phyloP scores from a whole-genome alignment of 2,329 filamentous ascomycete species.

The Balansia obtecta region DNA sequence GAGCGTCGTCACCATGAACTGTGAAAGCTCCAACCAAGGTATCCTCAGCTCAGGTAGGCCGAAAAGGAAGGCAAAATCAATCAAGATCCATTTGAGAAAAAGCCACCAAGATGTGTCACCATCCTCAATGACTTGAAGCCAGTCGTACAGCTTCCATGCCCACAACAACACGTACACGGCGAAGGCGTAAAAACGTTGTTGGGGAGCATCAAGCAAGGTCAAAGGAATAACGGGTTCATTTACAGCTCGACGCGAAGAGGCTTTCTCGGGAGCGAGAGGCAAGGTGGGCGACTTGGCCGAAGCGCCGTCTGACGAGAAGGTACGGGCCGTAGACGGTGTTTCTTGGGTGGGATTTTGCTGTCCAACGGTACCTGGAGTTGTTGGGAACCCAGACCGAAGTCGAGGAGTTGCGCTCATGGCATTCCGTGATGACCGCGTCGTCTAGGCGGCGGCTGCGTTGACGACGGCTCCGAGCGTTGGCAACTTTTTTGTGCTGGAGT shows the following conservation, averaged over 20 bases:
- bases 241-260: constrained; percentile 13
- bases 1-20: constrained; percentile 55
- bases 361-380: constrained; percentile 49
- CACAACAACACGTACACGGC: constrained; percentile 66
- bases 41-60: constrained; percentile 78
- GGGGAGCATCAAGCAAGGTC: constrained; percentile 73
- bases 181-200: constrained; percentile 77
- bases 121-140: constrained; percentile 63
- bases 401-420: constrained; percentile 77
- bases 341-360: constrained; percentile 19
- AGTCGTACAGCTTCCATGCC: constrained; percentile 82
- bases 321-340: constrained; percentile 19
- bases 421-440: constrained; percentile 31
- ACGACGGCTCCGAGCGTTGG: not conserved
- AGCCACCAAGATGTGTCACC: constrained; percentile 79
- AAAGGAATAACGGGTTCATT: constrained; percentile 64
- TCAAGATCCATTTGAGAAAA: constrained; percentile 84
- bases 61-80: constrained; percentile 81
- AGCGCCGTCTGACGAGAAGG: constrained; percentile 17
- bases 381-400: constrained; percentile 70
- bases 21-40: constrained; percentile 91
- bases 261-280: constrained; percentile 35
- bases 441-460: not conserved
- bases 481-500: constrained; percentile 3
- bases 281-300: constrained; percentile 23